Evolutionary conservation across 2,329 filamentous ascomycete genomes (phyloP), one percentile per base, ranked within the genome.

Genomic region (Apiospora phragmitis): DNA sequence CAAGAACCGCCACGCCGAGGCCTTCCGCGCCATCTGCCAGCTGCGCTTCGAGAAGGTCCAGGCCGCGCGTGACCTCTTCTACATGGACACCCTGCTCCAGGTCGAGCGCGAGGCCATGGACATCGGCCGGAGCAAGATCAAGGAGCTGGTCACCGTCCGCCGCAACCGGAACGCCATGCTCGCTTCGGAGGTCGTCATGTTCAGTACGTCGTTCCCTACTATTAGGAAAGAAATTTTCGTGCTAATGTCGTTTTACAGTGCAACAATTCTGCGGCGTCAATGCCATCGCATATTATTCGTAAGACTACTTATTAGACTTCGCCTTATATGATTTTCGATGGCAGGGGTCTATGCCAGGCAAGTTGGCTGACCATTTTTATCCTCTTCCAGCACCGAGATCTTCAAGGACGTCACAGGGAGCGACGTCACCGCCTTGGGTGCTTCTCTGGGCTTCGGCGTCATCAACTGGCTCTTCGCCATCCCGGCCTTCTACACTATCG

Each of bases 381-480:
- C 3, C 9, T 12, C 76, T 88, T 86, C 1, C 55, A 62, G 55
- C 1, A 87, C 88, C 0, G 84, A 88, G 74, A 90, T 92, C 70
- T 92, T 92, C 78, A 75, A 85, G 2, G 80, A 89, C 0, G 87
- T 87, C 3, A 83, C 86, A 1, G 87, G 90, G 70, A 80, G 79
- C 12, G 81, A 85, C 35, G 82, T 86, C 5, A 78, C 80, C 6
- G 89, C 90, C 1, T 83, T 92, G 2, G 80, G 85, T 7, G 89
- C 88, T 0, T 91, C 89, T 0, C 85, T 92, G 71, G 90, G 90
- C 0, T 91, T 89, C 67, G 90, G 90, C 2, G 81, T 90, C 67
- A 86, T 92, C 76, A 92, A 92, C 77, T 92, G 88, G 81, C 77
- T 92, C 45, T 91, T 91, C 72, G 89, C 90, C 0, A 82, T 91